phyloP scores from a whole-genome alignment of 768 basidiomycete genomes.

The Coprinopsis cinerea region DNA sequence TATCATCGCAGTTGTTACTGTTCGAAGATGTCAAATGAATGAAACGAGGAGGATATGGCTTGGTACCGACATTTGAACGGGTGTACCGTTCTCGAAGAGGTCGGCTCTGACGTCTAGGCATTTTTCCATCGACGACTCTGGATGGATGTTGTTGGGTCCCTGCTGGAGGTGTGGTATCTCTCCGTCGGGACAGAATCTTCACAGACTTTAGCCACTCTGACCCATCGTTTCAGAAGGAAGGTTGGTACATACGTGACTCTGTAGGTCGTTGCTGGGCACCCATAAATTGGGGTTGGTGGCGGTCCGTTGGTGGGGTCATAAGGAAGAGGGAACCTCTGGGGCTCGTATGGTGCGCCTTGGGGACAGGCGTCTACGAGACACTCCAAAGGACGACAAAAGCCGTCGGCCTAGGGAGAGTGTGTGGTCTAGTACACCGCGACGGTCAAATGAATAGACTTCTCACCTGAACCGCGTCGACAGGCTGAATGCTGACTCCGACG shows the following conservation, averaged over 20 bases:
- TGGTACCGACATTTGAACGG: constrained; percentile 30
- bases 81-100: constrained; percentile 25
- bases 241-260: neutral
- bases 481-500: constrained; percentile 19
- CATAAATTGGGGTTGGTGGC: constrained; percentile 17
- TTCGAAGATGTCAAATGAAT: neutral
- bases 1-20: constrained; percentile 16
- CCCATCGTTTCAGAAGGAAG: neutral
- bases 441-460: neutral
- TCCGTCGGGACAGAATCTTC: constrained; percentile 22
- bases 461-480: constrained; percentile 7
- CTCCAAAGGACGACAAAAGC: constrained; percentile 16
- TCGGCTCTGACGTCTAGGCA: constrained; percentile 30
- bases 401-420: constrained; percentile 9
- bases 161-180: constrained; percentile 14
- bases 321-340: constrained; percentile 19
- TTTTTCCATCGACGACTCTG: constrained; percentile 19
- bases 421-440: neutral
- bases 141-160: constrained; percentile 20
- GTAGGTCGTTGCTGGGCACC: constrained; percentile 18
- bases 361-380: constrained; percentile 20
- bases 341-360: constrained; percentile 16
- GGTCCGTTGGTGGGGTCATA: constrained; percentile 12
- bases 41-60: too few species aligned
- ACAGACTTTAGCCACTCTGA: neutral